Evolutionary conservation across 1,139 yeast species (phyloP), one percentile per base, ranked within the genome.

Genomic region (Candida buenavistaensis): DNA sequence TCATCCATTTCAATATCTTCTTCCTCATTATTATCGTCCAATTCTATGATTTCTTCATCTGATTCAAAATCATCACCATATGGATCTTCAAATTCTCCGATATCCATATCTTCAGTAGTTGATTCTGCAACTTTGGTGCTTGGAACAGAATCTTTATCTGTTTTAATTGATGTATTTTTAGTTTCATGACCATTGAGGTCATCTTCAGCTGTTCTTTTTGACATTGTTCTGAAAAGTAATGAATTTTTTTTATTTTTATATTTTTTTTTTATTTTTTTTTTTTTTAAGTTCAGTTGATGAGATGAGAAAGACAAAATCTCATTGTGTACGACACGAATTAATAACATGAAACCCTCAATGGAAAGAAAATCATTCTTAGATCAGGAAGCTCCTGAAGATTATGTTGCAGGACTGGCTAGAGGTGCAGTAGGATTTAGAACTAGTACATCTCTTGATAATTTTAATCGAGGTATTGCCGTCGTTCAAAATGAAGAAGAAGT

Each of bases 351-450:
- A 5, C 8, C 23, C 14, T 14, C 13, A 6, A 75, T 75, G 80
- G 77, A 72, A 19, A 52, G 77, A 33, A 63, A 63, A 45, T 68
- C 78, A n/a, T 92, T 92, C 58, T 68, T 92, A 37, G 90, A 84
- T 51, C 89, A 85, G 63, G 80, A 82, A 44, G 83, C 97, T 0
- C 98, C 98, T 0, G 78, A 83, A 3, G 95, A 95, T 5, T 92
- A 92, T 54, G 76, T 89, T 25, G 85, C 97, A 2, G 98, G 98
- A 21, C 63, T 89, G 6, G 98, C 97, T 0, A 70, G 98, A 53
- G 98, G 98, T 12, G 98, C 97, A 2, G 78, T 87, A 0, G 97
- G 97, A 1, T 90, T 90, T 57, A 80, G 92, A 0, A 86, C 96
- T 0, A 75, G 88, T 40, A 35, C 43, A n/a, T 24, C 27, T 5